A percentile compares a stretch with the other conserved stretches of the same genome.
These are phyloP conservation scores for Porodaedalea pini DNA, from an alignment of 1,284 basidiomycete species.

Conservation along the genomic window DNA sequence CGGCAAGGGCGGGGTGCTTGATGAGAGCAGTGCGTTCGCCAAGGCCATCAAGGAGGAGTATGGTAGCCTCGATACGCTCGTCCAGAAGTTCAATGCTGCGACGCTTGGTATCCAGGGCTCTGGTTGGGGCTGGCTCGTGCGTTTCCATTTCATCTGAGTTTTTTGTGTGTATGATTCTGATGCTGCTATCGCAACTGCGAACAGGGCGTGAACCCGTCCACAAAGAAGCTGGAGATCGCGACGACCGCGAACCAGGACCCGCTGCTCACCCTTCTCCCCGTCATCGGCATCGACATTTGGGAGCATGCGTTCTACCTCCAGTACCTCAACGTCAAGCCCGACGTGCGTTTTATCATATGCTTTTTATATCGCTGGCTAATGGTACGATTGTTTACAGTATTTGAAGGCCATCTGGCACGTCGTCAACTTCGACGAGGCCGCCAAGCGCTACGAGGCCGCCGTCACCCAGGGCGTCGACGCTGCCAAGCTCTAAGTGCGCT, in stretches of 20 bases:
- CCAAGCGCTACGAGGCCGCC: constrained; percentile 59
- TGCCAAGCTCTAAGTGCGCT: constrained; percentile 5
- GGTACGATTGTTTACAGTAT: constrained; percentile 42
- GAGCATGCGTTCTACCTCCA: constrained; percentile 79
- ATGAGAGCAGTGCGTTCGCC: constrained; percentile 60
- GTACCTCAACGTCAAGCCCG: constrained; percentile 72
- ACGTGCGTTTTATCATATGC: no score
- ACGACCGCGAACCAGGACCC: constrained; percentile 92
- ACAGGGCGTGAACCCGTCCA: constrained; percentile 61
- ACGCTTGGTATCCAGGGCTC: constrained; percentile 86
- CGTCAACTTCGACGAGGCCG: constrained; percentile 80
- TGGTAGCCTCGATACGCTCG: constrained; percentile 68
- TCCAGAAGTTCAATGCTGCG: constrained; percentile 68
- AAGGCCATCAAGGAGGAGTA: constrained; percentile 62
- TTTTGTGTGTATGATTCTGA: not conserved
- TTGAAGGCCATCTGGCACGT: constrained; percentile 80
- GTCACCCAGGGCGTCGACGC: constrained; percentile 13
- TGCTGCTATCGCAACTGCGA: not conserved
- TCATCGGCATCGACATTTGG: constrained; percentile 90
- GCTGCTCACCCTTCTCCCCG: constrained; percentile 66
- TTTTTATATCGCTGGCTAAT: no score
- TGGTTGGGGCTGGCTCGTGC: constrained; percentile 90
- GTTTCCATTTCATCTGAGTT: constrained; percentile 29
- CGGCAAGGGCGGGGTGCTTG: constrained; percentile 59
- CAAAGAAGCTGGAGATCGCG: constrained; percentile 66